Conservation (phyloP, 2,329 filamentous ascomycete genomes). For the Lasiodiplodia citricola region DNA sequence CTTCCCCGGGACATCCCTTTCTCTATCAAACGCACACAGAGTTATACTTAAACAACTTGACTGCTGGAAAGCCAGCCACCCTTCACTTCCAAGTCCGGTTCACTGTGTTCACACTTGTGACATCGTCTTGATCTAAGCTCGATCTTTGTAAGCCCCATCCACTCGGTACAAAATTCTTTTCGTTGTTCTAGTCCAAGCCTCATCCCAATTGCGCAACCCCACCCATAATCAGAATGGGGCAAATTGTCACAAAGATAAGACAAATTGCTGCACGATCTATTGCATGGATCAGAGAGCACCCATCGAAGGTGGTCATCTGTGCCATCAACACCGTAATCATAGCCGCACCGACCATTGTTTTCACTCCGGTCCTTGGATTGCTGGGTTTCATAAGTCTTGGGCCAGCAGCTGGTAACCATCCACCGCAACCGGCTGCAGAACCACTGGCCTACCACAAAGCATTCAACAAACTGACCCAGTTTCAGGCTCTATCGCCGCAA, state of each 20-base stretch:
- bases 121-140: too few species aligned
- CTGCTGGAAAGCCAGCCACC: too few species aligned
- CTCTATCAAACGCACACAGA: too few species aligned
- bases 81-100: too few species aligned
- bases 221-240: neutral
- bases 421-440: neutral
- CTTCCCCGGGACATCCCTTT: too few species aligned
- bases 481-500: slow-evolving; percentile 2
- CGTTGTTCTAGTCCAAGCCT: neutral
- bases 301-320: slow-evolving; percentile 34
- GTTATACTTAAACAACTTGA: too few species aligned
- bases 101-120: too few species aligned
- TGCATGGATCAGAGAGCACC: slow-evolving; percentile 30
- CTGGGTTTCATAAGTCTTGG: slow-evolving; percentile 34
- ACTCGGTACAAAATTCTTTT: too few species aligned
- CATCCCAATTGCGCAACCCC: neutral
- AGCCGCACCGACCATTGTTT: slow-evolving; percentile 32
- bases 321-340: slow-evolving; percentile 34
- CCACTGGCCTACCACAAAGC: too few species aligned
- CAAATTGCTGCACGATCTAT: neutral
- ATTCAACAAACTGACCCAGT: too few species aligned
- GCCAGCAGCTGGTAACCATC: slow-evolving; percentile 15
- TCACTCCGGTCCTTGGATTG: slow-evolving; percentile 31
- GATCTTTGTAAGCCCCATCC: too few species aligned
- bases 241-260: neutral